A percentile compares a stretch with the other conserved stretches of the same genome.
phyloP scores from a whole-genome alignment of 1,139 yeast species.

The Arxiozyma heterogenica region DNA sequence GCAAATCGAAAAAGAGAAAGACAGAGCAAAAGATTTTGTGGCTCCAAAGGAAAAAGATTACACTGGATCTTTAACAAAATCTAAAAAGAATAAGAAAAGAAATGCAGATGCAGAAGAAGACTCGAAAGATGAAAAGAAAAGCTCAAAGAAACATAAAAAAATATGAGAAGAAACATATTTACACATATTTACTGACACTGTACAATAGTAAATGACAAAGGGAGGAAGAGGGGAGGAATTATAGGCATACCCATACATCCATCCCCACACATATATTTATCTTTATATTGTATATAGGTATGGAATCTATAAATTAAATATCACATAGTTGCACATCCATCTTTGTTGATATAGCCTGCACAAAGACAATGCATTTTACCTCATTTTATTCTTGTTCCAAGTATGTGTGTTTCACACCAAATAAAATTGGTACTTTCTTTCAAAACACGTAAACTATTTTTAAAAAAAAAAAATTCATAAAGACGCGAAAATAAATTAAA shows the following conservation, averaged over 20 bases:
- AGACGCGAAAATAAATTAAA: not conserved
- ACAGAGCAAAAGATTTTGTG: constrained; percentile 66
- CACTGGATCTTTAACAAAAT: constrained; percentile 9
- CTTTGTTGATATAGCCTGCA: not conserved
- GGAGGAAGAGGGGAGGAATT: not conserved
- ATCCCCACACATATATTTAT: not conserved
- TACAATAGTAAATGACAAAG: not conserved
- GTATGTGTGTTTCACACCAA: too few relatives aligned
- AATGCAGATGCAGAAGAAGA: constrained; percentile 9
- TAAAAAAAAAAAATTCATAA: too few relatives aligned
- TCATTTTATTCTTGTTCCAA: not conserved
- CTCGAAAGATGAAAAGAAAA: not conserved
- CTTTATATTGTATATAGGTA: not conserved
- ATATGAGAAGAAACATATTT: not conserved
- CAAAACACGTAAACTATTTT: not conserved
- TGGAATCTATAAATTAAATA: not conserved
- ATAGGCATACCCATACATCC: not conserved
- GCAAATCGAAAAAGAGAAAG: constrained; percentile 55
- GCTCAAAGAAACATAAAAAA: constrained; percentile 4
- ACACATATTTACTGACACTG: not conserved
- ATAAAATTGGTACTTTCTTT: not conserved
- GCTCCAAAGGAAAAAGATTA: constrained; percentile 76
- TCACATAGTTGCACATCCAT: not conserved
- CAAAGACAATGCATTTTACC: not conserved
- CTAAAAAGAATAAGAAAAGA: constrained; percentile 22